phyloP scores from a whole-genome alignment of 208 protist species.

The Leishmania major region DNA sequence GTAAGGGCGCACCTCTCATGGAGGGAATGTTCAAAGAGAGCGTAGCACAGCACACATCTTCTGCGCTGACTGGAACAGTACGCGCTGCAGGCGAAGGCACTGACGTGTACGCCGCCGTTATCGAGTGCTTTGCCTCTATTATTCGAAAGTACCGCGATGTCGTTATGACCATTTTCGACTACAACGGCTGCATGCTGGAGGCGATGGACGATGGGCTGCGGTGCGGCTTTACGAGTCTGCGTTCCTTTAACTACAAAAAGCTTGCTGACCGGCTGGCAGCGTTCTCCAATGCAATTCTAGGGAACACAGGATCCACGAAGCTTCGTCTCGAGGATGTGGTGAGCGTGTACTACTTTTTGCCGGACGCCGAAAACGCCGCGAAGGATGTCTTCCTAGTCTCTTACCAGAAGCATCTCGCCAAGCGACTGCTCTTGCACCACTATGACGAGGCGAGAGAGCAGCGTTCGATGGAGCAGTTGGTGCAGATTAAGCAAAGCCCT shows the following conservation, averaged over 20 bases:
- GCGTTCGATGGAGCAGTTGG: conserved; percentile 34
- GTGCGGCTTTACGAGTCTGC: conserved; percentile 25
- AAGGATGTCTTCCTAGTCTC: conserved; percentile 44
- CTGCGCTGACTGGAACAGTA: conserved; percentile 11
- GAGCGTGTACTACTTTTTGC: conserved; percentile 54
- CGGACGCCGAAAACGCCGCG: conserved; percentile 33
- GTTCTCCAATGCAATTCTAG: conserved; percentile 19
- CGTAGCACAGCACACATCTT: conserved; percentile 19
- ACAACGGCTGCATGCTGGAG: conserved; percentile 42
- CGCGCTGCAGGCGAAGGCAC: conserved; percentile 5
- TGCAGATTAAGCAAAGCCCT: conserved; percentile 45
- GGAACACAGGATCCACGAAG: conserved; percentile 10
- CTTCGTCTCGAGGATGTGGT: conserved; percentile 47
- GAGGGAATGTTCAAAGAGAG: conserved; percentile 36
- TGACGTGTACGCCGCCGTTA: conserved; percentile 21
- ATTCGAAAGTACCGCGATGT: conserved; percentile 27
- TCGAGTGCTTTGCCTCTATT: conserved; percentile 21
- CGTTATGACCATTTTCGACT: conserved; percentile 33
- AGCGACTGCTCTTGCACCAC: conserved; percentile 33
- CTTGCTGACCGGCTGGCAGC: conserved; percentile 34
- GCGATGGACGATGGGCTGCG: conserved; percentile 47
- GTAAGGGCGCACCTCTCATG: conserved; percentile 25
- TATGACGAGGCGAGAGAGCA: conserved; percentile 36
- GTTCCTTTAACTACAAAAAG: conserved; percentile 22
- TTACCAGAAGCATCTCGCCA: conserved; percentile 43